Conservation (phyloP, 768 basidiomycete species). For the Mycena indigotica region DNA sequence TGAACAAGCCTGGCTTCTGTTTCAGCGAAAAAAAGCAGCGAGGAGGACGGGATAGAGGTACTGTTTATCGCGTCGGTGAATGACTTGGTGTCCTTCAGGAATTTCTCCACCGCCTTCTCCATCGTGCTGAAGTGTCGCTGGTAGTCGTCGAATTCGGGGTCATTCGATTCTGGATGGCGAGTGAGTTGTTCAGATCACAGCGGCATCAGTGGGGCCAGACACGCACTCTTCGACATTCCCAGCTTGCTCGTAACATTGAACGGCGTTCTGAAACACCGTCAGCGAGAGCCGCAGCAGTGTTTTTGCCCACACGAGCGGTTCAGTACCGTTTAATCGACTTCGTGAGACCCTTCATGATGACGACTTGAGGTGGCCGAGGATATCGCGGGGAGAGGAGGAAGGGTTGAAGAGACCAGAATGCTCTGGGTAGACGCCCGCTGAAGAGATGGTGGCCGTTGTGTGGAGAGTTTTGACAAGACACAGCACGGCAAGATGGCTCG, state of each 20-base stretch:
- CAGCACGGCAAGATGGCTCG: background rate
- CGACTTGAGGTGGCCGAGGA: background rate
- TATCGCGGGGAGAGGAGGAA: background rate
- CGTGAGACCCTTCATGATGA: slow-evolving; percentile 78
- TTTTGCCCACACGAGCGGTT: background rate
- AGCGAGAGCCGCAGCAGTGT: slow-evolving; percentile 3
- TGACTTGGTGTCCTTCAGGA: slow-evolving; percentile 87
- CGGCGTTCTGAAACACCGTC: slow-evolving; percentile 67
- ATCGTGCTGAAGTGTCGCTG: slow-evolving; percentile 74
- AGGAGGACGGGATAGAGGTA: too few species aligned
- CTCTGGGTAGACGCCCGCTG: background rate
- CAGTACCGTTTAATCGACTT: slow-evolving; percentile 75
- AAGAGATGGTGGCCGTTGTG: background rate
- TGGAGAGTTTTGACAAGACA: too few species aligned
- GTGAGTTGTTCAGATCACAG: background rate
- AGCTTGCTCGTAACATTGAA: slow-evolving; percentile 85
- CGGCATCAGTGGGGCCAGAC: slow-evolving; percentile 2
- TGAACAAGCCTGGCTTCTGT: slow-evolving; percentile 58
- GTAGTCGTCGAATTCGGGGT: slow-evolving; percentile 90
- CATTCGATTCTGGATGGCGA: slow-evolving; percentile 76
- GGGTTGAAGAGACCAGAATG: background rate
- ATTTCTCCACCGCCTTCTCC: slow-evolving; percentile 82
- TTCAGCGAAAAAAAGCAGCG: slow-evolving; percentile 3
- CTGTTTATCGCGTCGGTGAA: slow-evolving; percentile 84
- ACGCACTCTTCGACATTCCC: slow-evolving; percentile 91